A percentile compares a stretch with the other conserved stretches of the same genome.
Evolutionary conservation across 2,329 filamentous ascomycete species (phyloP).

Genomic region (Plectosphaerella sp.): DNA sequence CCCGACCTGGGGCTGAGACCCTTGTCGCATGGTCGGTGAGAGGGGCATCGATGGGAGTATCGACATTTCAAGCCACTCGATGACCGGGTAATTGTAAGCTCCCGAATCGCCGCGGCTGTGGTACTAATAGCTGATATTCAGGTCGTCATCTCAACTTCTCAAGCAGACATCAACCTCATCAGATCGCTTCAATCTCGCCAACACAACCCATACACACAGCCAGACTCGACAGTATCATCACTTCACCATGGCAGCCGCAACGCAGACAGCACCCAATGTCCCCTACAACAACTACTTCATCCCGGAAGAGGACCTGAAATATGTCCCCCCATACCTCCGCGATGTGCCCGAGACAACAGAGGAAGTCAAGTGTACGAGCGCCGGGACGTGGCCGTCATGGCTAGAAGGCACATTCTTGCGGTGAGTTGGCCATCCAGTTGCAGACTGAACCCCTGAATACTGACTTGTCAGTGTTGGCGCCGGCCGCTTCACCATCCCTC

Average conservation of each 20-base stretch:
- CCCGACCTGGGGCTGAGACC: not conserved
- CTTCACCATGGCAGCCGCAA: not conserved
- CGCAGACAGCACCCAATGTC: not conserved
- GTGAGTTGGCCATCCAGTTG: not conserved
- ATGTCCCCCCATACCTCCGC: constrained; percentile 9
- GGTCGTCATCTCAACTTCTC: no score
- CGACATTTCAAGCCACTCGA: not conserved
- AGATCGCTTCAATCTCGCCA: not conserved
- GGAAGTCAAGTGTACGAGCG: constrained; percentile 6
- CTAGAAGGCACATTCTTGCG: constrained; percentile 10
- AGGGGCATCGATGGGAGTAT: no score
- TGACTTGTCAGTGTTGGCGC: constrained; percentile 5
- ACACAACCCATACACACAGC: not conserved
- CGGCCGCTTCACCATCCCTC: constrained; percentile 7
- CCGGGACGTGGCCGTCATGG: constrained; percentile 9
- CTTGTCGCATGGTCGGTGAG: no score
- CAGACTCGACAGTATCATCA: not conserved
- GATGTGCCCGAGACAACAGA: constrained; percentile 10
- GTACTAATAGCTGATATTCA: not conserved
- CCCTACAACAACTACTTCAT: constrained; percentile 11
- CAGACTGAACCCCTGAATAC: not conserved
- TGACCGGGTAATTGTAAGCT: not conserved
- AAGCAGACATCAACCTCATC: no score
- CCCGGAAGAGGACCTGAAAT: constrained; percentile 7
- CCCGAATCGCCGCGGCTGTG: not conserved